These are phyloP conservation scores for Colletotrichum falcatum DNA, from an alignment of 2,329 filamentous ascomycete species.

Conservation along the genomic window DNA sequence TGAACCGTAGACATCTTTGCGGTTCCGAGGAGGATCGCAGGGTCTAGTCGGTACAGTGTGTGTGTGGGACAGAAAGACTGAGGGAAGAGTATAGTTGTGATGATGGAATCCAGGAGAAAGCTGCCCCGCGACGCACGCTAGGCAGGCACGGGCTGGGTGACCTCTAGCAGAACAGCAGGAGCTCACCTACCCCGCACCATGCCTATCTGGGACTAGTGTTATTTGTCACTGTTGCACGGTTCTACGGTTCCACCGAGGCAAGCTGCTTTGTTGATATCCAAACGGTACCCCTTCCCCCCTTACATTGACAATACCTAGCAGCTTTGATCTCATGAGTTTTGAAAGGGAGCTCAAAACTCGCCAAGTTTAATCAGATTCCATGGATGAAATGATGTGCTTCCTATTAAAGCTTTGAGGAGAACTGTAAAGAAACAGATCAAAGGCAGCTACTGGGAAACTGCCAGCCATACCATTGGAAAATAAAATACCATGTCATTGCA, in stretches of 20 bases:
- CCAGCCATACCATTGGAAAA: neutral
- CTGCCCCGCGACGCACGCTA: conserved; percentile 29
- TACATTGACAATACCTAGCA: too few species aligned
- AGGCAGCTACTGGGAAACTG: too few species aligned
- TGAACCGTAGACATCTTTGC: conserved; percentile 45
- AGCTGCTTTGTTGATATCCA: neutral
- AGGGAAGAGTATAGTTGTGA: conserved; percentile 22
- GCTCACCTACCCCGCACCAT: conserved; percentile 40
- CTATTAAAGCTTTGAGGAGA: neutral
- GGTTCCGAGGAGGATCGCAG: conserved; percentile 40
- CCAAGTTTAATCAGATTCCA: neutral
- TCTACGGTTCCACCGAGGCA: conserved; percentile 10
- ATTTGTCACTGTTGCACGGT: neutral
- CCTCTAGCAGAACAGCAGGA: conserved; percentile 12
- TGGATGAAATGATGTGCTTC: neutral
- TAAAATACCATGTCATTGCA: neutral
- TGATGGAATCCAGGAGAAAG: conserved; percentile 35
- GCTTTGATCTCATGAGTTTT: neutral
- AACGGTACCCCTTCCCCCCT: too few species aligned
- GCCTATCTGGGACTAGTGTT: conserved; percentile 30
- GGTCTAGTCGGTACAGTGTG: conserved; percentile 4
- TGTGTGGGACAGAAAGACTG: neutral
- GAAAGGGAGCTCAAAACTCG: neutral
- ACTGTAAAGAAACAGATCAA: neutral
- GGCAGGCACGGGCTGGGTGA: conserved; percentile 14